phyloP scores from a whole-genome alignment of 2,329 filamentous ascomycete genomes.

The Scorias spongiosa region DNA sequence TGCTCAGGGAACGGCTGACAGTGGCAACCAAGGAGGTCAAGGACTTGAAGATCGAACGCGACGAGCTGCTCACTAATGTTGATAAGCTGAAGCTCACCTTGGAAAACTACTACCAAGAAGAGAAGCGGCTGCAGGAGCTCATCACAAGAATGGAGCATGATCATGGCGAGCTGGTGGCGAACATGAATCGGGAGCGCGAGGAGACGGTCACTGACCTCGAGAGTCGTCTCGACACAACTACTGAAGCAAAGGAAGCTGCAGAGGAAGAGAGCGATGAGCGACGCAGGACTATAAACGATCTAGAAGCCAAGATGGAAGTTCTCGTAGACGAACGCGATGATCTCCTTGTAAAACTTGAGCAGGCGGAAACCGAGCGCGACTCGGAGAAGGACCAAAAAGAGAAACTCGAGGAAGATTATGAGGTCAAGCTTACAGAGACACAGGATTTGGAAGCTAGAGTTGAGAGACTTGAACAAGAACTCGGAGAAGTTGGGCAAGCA shows the following conservation, averaged over 20 bases:
- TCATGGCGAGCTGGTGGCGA: conserved; percentile 20
- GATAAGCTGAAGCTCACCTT: conserved; percentile 24
- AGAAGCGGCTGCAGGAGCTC: conserved; percentile 22
- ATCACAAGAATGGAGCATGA: conserved; percentile 26
- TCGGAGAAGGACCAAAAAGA: conserved; percentile 19
- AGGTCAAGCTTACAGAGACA: conserved; percentile 23
- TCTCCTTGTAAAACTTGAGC: conserved; percentile 17
- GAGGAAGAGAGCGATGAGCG: conserved; percentile 26
- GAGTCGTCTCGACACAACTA: conserved; percentile 22
- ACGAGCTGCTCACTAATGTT: conserved; percentile 21
- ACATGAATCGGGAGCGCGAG: conserved; percentile 26
- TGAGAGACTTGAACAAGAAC: conserved; percentile 17
- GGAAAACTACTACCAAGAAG: conserved; percentile 24
- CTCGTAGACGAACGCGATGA: conserved; percentile 23
- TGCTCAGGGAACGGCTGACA: conserved; percentile 10
- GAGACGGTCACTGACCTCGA: conserved; percentile 23
- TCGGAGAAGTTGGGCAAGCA: conserved; percentile 17
- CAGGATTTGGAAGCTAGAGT: conserved; percentile 23
- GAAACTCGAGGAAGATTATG: conserved; percentile 22
- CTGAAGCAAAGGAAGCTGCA: conserved; percentile 21
- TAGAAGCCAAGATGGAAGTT: conserved; percentile 23
- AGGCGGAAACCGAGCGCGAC: conserved; percentile 20
- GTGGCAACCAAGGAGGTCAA: conserved; percentile 10
- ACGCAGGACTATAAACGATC: conserved; percentile 22
- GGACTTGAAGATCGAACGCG: conserved; percentile 13